Percentiles rank a stretch among this genome's conserved stretches.
Conservation (phyloP, 2,329 filamentous ascomycete genomes). For the Cordyceps cicadae region DNA sequence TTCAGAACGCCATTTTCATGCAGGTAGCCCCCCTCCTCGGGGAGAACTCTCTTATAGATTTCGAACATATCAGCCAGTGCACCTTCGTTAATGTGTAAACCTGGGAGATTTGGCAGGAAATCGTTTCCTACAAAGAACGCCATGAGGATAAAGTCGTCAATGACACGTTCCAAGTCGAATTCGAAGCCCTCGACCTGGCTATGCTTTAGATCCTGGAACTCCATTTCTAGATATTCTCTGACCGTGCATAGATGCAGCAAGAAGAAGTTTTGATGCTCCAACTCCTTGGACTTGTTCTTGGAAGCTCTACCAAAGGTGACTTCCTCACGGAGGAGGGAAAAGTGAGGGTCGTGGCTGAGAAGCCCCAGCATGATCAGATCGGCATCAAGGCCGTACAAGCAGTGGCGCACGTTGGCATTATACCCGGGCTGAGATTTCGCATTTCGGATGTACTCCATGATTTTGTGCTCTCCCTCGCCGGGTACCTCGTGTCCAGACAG, state of each 20-base stretch:
- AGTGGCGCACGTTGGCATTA: slow-evolving; percentile 88
- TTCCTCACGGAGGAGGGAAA: slow-evolving; percentile 92
- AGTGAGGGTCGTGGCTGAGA: slow-evolving; percentile 95
- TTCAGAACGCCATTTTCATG: slow-evolving; percentile 94
- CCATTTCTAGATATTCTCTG: slow-evolving; percentile 89
- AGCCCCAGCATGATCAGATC: slow-evolving; percentile 98
- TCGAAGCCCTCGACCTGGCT: slow-evolving; percentile 63
- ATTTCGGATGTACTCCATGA: slow-evolving; percentile 99
- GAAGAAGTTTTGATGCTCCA: slow-evolving; percentile 98
- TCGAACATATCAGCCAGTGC: slow-evolving; percentile 95
- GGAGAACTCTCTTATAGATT: slow-evolving; percentile 85
- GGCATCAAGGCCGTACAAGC: slow-evolving; percentile 92
- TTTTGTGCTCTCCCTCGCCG: slow-evolving; percentile 97
- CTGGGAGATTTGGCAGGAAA: slow-evolving; percentile 93
- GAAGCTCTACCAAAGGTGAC: slow-evolving; percentile 90
- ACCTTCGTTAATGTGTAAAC: slow-evolving; percentile 96
- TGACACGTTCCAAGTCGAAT: slow-evolving; percentile 91
- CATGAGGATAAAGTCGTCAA: slow-evolving; percentile 99
- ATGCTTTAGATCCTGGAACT: slow-evolving; percentile 86
- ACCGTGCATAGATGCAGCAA: slow-evolving; percentile 96
- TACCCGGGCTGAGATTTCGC: slow-evolving; percentile 93
- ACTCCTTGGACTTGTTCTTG: slow-evolving; percentile 84
- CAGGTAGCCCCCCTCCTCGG: slow-evolving; percentile 85
- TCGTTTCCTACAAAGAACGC: slow-evolving; percentile 99
- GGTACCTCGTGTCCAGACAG: slow-evolving; percentile 96